Conservation (phyloP, 495 filamentous ascomycete species). For the Aspergillus panamensis region DNA sequence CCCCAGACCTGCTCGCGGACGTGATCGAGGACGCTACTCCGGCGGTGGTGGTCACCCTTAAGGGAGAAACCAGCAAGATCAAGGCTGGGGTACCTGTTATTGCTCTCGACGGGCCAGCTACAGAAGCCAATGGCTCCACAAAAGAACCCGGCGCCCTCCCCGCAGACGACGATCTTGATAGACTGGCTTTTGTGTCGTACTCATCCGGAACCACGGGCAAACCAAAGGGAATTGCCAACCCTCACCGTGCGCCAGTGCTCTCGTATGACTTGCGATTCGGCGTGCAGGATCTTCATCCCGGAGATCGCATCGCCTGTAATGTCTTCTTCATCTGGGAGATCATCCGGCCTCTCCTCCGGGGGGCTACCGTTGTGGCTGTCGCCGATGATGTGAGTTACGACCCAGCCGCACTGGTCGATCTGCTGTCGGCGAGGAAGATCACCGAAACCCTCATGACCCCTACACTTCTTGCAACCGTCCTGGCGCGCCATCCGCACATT, state of each 20-base stretch:
- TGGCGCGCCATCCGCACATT: conserved; percentile 57
- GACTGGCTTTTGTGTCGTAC: conserved; percentile 64
- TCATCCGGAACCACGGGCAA: conserved; percentile 65
- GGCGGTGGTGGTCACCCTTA: conserved; percentile 57
- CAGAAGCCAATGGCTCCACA: conserved; percentile 34
- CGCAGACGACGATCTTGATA: conserved; percentile 57
- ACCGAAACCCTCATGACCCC: conserved; percentile 76
- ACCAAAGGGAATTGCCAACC: conserved; percentile 67
- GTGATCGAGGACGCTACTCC: conserved; percentile 64
- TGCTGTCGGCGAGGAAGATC: conserved; percentile 53
- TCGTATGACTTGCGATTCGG: conserved; percentile 63
- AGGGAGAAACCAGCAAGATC: conserved; percentile 53
- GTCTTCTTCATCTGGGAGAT: conserved; percentile 76
- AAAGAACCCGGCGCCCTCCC: conserved; percentile 44
- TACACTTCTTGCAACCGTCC: conserved; percentile 61
- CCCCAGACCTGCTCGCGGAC: conserved; percentile 59
- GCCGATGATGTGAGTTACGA: conserved; percentile 68
- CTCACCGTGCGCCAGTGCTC: conserved; percentile 60
- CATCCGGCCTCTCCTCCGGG: conserved; percentile 62
- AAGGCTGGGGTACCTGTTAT: conserved; percentile 53
- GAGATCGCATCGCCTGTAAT: conserved; percentile 69
- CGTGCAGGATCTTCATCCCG: conserved; percentile 56
- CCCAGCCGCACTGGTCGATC: conserved; percentile 60
- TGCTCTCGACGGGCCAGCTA: conserved; percentile 47
- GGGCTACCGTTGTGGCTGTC: conserved; percentile 62